phyloP scores from a whole-genome alignment of 2,329 filamentous ascomycete genomes.

The Sporothrix curviconia region DNA sequence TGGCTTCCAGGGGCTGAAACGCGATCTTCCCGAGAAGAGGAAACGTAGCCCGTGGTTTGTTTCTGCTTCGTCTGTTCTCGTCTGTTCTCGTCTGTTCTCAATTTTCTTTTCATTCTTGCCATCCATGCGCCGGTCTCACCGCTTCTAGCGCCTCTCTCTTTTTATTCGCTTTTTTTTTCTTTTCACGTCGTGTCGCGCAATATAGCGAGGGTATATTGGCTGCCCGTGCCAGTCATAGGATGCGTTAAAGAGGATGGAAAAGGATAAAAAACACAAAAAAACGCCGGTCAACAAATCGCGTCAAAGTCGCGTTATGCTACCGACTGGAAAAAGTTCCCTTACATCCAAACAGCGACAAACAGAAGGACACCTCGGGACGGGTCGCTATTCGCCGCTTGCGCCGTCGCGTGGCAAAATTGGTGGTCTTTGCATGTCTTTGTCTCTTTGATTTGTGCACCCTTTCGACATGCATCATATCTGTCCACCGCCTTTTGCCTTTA shows the following conservation, averaged over 20 bases:
- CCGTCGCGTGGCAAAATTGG: slow-evolving; percentile 10
- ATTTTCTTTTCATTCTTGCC: not conserved
- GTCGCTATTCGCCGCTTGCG: slow-evolving; percentile 4
- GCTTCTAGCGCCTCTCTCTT: too few species aligned
- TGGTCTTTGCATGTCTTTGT: too few species aligned
- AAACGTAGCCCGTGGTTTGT: not conserved
- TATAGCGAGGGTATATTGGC: too few species aligned
- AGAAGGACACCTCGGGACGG: slow-evolving; percentile 5
- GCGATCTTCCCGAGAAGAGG: slow-evolving; percentile 4
- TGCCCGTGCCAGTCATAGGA: too few species aligned
- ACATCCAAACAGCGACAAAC: not conserved
- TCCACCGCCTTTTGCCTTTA: not conserved
- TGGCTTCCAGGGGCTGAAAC: slow-evolving; percentile 4
- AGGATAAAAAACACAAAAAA: not conserved
- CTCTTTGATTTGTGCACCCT: not conserved
- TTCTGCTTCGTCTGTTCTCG: not conserved
- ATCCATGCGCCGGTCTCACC: too few species aligned
- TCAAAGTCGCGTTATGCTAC: slow-evolving; percentile 5
- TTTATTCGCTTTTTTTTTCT: too few species aligned
- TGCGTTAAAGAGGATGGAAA: not conserved
- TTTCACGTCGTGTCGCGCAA: too few species aligned
- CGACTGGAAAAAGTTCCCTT: too few species aligned
- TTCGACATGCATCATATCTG: not conserved
- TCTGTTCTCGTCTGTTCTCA: too few species aligned
- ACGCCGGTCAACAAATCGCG: not conserved